Evolutionary conservation across 1,284 basidiomycete species (phyloP).

Genomic region (Cystobasidium pallidum): DNA sequence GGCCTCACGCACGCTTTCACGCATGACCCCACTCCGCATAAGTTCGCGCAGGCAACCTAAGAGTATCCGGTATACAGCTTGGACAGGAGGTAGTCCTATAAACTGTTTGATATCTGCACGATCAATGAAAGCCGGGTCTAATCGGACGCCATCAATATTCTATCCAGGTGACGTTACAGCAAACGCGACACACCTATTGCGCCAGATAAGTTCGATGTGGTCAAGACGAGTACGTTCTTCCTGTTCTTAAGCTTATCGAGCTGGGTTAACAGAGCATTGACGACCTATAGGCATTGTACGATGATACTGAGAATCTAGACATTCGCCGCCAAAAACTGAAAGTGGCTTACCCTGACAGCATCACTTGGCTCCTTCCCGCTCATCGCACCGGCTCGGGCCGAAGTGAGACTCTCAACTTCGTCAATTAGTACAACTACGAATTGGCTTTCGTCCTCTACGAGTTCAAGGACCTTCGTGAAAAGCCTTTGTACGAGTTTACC

Average conservation of each 20-base stretch:
- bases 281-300: constrained; percentile 66
- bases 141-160: not conserved
- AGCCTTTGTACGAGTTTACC: constrained; percentile 96
- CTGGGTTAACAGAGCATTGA: constrained; percentile 95
- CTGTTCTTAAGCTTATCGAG: constrained; percentile 90
- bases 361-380: constrained; percentile 93
- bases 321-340: no score
- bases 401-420: constrained; percentile 94
- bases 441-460: constrained; percentile 81
- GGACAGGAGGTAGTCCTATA: constrained; percentile 76
- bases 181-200: constrained; percentile 74
- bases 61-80: constrained; percentile 91
- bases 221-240: constrained; percentile 93
- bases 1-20: constrained; percentile 41
- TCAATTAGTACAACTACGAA: constrained; percentile 97
- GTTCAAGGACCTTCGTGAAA: constrained; percentile 83
- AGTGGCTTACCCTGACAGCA: constrained; percentile 72
- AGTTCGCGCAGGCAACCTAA: constrained; percentile 80
- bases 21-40: constrained; percentile 71
- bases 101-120: constrained; percentile 91
- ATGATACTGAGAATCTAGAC: not conserved
- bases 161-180: not conserved
- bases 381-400: constrained; percentile 89
- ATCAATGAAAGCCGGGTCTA: constrained; percentile 93
- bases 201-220: constrained; percentile 92